Conservation (phyloP, 2,329 filamentous ascomycete genomes). For the Hypoxylon sp. region DNA sequence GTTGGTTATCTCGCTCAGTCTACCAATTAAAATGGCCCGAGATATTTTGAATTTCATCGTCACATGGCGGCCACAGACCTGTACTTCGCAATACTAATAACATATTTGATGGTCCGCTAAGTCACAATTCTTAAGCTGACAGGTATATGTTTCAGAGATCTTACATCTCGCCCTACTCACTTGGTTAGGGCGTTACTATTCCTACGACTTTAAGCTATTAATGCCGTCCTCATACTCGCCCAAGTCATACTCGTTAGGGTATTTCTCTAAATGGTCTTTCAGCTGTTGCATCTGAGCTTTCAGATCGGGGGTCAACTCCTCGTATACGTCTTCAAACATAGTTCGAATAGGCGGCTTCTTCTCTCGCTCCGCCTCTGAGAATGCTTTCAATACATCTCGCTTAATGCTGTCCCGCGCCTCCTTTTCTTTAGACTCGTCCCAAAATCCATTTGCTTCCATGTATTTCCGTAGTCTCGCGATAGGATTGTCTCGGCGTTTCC, state of each 20-base stretch:
- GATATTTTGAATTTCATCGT: slow-evolving; percentile 16
- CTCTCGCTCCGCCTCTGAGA: slow-evolving; percentile 84
- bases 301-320: slow-evolving; percentile 85
- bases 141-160: slow-evolving; percentile 2
- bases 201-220: slow-evolving; percentile 68
- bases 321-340: slow-evolving; percentile 92
- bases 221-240: slow-evolving; percentile 81
- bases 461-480: slow-evolving; percentile 89
- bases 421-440: slow-evolving; percentile 88
- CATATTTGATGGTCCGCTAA: not conserved
- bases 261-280: slow-evolving; percentile 82
- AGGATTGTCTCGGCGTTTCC: slow-evolving; percentile 92
- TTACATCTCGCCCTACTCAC: not conserved
- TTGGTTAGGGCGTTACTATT: slow-evolving; percentile 1
- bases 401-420: slow-evolving; percentile 75
- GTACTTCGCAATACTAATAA: slow-evolving; percentile 7
- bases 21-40: slow-evolving; percentile 29
- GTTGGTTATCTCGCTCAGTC: slow-evolving; percentile 31
- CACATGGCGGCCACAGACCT: slow-evolving; percentile 8
- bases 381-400: slow-evolving; percentile 85
- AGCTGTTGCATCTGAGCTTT: slow-evolving; percentile 81
- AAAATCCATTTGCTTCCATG: slow-evolving; percentile 85
- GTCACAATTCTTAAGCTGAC: not conserved
- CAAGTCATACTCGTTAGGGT: slow-evolving; percentile 93
- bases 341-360: slow-evolving; percentile 80